A percentile compares a stretch with the other conserved stretches of the same genome.
phyloP scores from a whole-genome alignment of 2,329 filamentous ascomycete species.

The Ceratocystis variospora region DNA sequence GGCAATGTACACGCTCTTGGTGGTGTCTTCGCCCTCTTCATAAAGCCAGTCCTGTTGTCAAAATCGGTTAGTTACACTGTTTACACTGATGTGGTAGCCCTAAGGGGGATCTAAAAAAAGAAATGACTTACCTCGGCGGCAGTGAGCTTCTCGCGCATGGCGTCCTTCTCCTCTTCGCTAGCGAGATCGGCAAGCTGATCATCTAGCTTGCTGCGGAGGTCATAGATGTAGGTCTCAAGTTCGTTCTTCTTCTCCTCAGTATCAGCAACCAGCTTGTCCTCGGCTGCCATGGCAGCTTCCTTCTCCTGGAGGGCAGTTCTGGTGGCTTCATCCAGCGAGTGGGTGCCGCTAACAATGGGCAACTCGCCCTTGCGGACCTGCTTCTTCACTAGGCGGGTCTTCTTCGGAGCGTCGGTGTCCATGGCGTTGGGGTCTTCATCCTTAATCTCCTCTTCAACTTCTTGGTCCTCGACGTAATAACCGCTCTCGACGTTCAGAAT shows the following conservation, averaged over 20 bases:
- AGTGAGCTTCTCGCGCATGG: constrained; percentile 71
- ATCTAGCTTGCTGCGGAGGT: constrained; percentile 87
- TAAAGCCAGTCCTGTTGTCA: constrained; percentile 83
- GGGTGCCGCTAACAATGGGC: constrained; percentile 69
- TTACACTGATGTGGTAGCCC: not conserved
- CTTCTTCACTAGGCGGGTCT: constrained; percentile 98
- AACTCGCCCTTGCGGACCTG: constrained; percentile 95
- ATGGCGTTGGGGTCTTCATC: constrained; percentile 39
- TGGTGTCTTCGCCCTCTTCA: constrained; percentile 87
- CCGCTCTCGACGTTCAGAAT: constrained; percentile 91
- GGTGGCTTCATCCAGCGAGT: constrained; percentile 55
- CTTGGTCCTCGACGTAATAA: constrained; percentile 95
- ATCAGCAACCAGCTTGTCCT: constrained; percentile 95
- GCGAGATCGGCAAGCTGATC: constrained; percentile 81
- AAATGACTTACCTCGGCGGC: constrained; percentile 59
- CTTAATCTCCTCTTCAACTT: constrained; percentile 85
- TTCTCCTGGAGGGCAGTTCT: constrained; percentile 63
- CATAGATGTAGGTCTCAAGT: constrained; percentile 94
- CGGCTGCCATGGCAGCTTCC: constrained; percentile 85
- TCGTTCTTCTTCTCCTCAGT: constrained; percentile 99
- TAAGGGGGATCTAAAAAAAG: not conserved
- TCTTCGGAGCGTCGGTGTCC: constrained; percentile 40
- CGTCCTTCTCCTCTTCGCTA: constrained; percentile 82
- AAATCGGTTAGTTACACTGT: constrained; percentile 1
- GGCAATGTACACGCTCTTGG: constrained; percentile 82